phyloP scores from a whole-genome alignment of 371 early-diverging fungal species.

The Cokeromyces recurvatus region DNA sequence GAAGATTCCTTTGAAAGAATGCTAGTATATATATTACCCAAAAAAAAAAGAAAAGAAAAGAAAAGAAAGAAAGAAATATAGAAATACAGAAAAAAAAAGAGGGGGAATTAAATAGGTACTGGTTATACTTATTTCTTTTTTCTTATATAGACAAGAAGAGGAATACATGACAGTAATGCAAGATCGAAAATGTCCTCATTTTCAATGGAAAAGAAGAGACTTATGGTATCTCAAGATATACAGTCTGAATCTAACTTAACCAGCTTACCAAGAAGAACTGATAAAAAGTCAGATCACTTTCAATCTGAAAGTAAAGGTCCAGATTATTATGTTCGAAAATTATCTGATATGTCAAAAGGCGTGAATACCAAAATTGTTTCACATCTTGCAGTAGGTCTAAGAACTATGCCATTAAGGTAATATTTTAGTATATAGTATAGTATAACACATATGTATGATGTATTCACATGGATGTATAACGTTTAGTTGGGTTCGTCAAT shows the following conservation, averaged over 20 bases:
- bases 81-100: too few relatives aligned
- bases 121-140: background rate
- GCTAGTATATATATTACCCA: conserved; percentile 24
- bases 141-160: conserved; percentile 33
- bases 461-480: background rate
- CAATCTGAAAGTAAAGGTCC: conserved; percentile 51
- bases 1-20: conserved; percentile 45
- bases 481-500: conserved; percentile 56
- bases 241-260: conserved; percentile 30
- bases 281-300: conserved; percentile 23
- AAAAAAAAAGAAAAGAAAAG: too few relatives aligned
- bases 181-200: conserved; percentile 36
- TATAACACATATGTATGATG: background rate
- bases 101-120: too few relatives aligned
- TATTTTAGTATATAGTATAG: background rate
- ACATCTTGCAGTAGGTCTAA: conserved; percentile 58
- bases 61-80: background rate
- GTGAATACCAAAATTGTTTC: conserved; percentile 52
- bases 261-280: conserved; percentile 25
- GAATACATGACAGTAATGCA: conserved; percentile 37
- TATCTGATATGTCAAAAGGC: conserved; percentile 49
- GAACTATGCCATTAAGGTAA: conserved; percentile 77
- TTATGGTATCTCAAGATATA: conserved; percentile 50
- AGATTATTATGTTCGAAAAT: conserved; percentile 57
- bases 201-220: conserved; percentile 42